Evolutionary conservation across 2,329 filamentous ascomycete species (phyloP).

Genomic region (Geosmithia flava): DNA sequence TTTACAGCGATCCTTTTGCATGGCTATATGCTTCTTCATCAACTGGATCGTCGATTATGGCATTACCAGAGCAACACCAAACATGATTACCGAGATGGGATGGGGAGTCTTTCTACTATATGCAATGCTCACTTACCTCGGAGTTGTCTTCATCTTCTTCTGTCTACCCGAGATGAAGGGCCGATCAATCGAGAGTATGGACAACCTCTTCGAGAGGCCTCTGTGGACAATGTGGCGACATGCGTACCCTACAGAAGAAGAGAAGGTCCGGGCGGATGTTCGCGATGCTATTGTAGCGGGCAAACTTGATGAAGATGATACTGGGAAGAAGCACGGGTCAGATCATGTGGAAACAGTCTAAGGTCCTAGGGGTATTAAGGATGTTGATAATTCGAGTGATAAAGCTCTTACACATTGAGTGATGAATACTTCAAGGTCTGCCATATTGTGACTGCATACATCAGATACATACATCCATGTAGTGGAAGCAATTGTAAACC

Average conservation of each 20-base stretch:
- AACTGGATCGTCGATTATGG: constrained; percentile 19
- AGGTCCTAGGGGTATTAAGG: too few species aligned
- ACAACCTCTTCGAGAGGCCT: constrained; percentile 21
- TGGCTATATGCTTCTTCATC: constrained; percentile 10
- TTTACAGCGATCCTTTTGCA: constrained; percentile 10
- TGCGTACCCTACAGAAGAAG: constrained; percentile 2
- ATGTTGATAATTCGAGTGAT: too few species aligned
- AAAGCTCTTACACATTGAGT: too few species aligned
- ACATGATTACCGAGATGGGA: constrained; percentile 6
- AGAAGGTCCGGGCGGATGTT: constrained; percentile 1
- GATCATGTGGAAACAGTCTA: too few species aligned
- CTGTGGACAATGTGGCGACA: constrained; percentile 2
- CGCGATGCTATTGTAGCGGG: not conserved
- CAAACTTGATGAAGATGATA: too few species aligned
- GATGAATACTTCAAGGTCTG: too few species aligned
- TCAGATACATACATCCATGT: too few species aligned
- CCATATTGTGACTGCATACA: too few species aligned
- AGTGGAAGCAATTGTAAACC: too few species aligned
- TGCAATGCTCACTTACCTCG: constrained; percentile 1
- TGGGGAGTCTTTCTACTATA: constrained; percentile 6
- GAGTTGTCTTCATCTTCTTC: constrained; percentile 27
- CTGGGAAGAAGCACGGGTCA: too few species aligned
- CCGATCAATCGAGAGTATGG: constrained; percentile 34
- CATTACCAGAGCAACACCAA: constrained; percentile 14
- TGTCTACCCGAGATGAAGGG: constrained; percentile 38